A percentile compares a stretch with the other conserved stretches of the same genome.
These are phyloP conservation scores for Venturia pyrina DNA, from an alignment of 2,329 filamentous ascomycete genomes.

Conservation along the genomic window DNA sequence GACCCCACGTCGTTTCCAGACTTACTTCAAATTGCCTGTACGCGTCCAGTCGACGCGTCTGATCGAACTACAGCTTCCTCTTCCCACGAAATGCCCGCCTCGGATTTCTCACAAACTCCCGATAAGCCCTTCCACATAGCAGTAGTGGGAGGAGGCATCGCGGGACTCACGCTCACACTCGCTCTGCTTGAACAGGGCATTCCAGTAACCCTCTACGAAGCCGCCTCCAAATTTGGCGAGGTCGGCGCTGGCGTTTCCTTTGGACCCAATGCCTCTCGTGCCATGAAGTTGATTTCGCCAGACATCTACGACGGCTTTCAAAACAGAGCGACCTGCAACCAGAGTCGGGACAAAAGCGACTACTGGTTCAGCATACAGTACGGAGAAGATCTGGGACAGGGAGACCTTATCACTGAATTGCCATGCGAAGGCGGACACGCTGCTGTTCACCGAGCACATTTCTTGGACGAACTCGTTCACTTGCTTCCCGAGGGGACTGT, in stretches of 20 bases:
- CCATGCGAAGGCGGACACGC: constrained; percentile 18
- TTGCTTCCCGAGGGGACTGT: constrained; percentile 34
- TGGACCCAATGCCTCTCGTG: constrained; percentile 44
- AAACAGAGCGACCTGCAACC: constrained; percentile 31
- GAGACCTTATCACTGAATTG: constrained; percentile 18
- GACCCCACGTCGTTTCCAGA: no score
- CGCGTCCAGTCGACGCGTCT: no score
- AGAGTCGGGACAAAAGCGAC: constrained; percentile 23
- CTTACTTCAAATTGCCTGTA: neutral
- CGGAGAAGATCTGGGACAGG: constrained; percentile 21
- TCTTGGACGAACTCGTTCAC: constrained; percentile 39
- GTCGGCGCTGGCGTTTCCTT: constrained; percentile 50
- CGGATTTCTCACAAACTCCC: constrained; percentile 17
- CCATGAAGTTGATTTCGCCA: constrained; percentile 44
- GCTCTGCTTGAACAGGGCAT: constrained; percentile 39
- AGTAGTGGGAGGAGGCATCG: constrained; percentile 51
- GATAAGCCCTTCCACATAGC: constrained; percentile 28
- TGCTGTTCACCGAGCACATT: constrained; percentile 38
- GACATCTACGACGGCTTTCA: constrained; percentile 34
- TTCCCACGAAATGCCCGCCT: neutral
- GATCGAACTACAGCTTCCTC: neutral
- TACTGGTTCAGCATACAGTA: constrained; percentile 35
- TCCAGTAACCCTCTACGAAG: constrained; percentile 45
- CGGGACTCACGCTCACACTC: constrained; percentile 44
- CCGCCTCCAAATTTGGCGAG: constrained; percentile 44